phyloP scores from a whole-genome alignment of 2,329 filamentous ascomycete species.

The Epichloe hybrida region DNA sequence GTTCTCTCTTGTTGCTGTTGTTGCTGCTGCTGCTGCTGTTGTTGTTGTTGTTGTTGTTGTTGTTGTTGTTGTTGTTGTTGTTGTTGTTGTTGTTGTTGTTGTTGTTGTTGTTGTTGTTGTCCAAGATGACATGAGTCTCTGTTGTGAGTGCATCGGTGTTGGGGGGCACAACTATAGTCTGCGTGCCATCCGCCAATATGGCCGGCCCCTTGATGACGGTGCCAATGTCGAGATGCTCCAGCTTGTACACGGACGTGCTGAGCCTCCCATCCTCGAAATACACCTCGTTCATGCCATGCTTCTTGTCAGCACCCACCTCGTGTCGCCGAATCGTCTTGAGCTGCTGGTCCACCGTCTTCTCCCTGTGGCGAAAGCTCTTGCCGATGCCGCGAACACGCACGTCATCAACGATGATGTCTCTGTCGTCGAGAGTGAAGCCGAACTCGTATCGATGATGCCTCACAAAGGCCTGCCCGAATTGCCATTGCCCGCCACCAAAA shows the following conservation, averaged over 20 bases:
- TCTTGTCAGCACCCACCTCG: constrained; percentile 42
- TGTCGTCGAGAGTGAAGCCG: constrained; percentile 71
- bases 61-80: constrained; percentile 31
- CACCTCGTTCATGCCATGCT: constrained; percentile 53
- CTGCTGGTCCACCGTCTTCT: constrained; percentile 75
- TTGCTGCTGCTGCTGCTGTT: too few species aligned
- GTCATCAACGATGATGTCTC: constrained; percentile 83
- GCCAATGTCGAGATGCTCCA: constrained; percentile 59
- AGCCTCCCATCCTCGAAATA: constrained; percentile 74
- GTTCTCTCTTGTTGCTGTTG: constrained; percentile 25
- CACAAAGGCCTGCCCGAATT: constrained; percentile 72
- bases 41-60: constrained; percentile 31
- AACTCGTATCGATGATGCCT: constrained; percentile 87
- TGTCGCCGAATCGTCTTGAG: constrained; percentile 54
- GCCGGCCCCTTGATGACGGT: constrained; percentile 67
- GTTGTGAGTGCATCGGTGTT: constrained; percentile 63
- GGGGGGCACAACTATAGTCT: constrained; percentile 86
- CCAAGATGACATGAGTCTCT: constrained; percentile 79
- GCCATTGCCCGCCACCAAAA: constrained; percentile 57
- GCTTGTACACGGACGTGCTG: constrained; percentile 71
- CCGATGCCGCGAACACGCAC: constrained; percentile 80
- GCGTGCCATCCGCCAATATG: constrained; percentile 74
- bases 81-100: too few species aligned
- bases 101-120: constrained; percentile 31
- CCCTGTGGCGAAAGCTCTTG: constrained; percentile 68